These are phyloP conservation scores for Epichloe bromicola DNA, from an alignment of 2,329 filamentous ascomycete species.

Conservation along the genomic window DNA sequence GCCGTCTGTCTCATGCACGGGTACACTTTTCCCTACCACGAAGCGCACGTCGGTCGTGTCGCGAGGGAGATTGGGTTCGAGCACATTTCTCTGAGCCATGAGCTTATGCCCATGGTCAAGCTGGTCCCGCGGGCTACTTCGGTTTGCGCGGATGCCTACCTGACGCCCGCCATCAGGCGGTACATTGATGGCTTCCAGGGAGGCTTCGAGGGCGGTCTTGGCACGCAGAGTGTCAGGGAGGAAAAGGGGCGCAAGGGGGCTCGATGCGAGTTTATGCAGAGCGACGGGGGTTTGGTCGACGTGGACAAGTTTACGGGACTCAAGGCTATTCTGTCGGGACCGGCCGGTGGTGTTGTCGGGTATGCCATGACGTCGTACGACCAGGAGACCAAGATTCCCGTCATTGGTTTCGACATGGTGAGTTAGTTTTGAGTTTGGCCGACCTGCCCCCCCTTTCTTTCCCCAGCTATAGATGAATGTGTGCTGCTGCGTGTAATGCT, in stretches of 20 bases:
- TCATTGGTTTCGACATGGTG: conserved; percentile 61
- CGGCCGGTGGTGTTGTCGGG: conserved; percentile 66
- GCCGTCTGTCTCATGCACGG: conserved; percentile 60
- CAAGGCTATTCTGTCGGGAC: conserved; percentile 57
- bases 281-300: conserved; percentile 38
- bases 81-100: conserved; percentile 23
- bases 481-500: no score
- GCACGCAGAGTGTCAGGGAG: conserved; percentile 50
- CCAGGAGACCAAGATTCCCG: conserved; percentile 48
- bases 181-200: conserved; percentile 23
- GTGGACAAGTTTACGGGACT: conserved; percentile 54
- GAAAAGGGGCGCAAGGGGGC: conserved; percentile 36
- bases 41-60: conserved; percentile 21
- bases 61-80: conserved; percentile 31
- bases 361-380: conserved; percentile 65
- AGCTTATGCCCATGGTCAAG: conserved; percentile 30
- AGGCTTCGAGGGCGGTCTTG: conserved; percentile 24
- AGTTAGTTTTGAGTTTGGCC: background rate
- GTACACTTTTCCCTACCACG: conserved; percentile 49
- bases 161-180: conserved; percentile 25
- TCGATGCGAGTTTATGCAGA: conserved; percentile 63
- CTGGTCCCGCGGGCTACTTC: conserved; percentile 31
- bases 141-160: conserved; percentile 29
- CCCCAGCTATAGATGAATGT: background rate
- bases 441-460: background rate